Base-by-base conservation (phyloP, 106 monocot genomes). In the Amphibolis antarctica region DNA sequence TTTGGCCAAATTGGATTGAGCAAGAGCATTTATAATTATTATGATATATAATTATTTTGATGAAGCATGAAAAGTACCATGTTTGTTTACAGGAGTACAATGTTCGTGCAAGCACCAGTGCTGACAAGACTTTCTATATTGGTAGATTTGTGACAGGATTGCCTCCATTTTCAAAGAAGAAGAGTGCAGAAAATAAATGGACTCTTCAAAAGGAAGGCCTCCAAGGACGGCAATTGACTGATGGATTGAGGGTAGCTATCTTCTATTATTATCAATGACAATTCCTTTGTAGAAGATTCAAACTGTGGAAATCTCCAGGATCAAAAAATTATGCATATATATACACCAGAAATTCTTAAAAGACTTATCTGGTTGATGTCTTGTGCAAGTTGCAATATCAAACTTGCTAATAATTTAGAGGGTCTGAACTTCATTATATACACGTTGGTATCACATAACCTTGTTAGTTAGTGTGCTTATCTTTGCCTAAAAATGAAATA, bases 161-260 rank as follows among this genome's bases (percentile, higher is more conserved):
- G 62, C 89, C 89, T 10, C 79, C 85, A 28, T 85, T 89, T 57
- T 82, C 82, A 6, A 84, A 75, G 69, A 84, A 89, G 67, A 85
- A 80, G 50, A 80, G 55, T 63, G 75, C 80, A 1, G 85, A 85
- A 55, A 82, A 85, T 54, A 89, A 82, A 44, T 89, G 85, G 89
- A 75, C 75, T 31, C 76, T 89, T 65, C 82, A 89, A 62, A 89
- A 85, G 72, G 85, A 89, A 61, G 84, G 81, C 7, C 78, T 82
- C 29, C 89, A 89, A 53, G 85, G 85, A 18, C 81, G 88, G 0
- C 88, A 88, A 53, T 14, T 81, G 28, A 75, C 80, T 50, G 83
- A 88, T 48, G 60, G 63, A 60, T 29, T 83, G 59, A 64, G 71
- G 81, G 87, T 88, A 77, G 9, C 13, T 63, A n/a, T n/a, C n/a